Percentiles rank a stretch among this genome's conserved stretches.
These are phyloP conservation scores for Trichocomaceae sp. DNA, from an alignment of 2,329 filamentous ascomycete species.

Conservation along the genomic window DNA sequence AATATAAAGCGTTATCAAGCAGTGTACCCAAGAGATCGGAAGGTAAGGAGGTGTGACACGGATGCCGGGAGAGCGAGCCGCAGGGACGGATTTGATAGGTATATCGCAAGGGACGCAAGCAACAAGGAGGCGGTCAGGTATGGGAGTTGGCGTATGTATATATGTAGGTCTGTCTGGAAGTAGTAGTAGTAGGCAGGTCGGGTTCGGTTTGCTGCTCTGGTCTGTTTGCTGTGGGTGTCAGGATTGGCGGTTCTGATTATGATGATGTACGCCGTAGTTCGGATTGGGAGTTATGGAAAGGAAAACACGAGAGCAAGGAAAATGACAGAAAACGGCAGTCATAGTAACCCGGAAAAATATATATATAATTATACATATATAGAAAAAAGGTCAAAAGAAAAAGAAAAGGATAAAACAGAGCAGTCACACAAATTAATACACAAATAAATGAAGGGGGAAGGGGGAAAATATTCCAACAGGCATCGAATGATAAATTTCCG, in stretches of 20 bases:
- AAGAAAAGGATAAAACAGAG: conserved; percentile 1
- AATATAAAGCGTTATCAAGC: background rate
- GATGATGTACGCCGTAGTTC: background rate
- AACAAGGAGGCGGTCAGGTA: background rate
- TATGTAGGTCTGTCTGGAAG: background rate
- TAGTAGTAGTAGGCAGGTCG: background rate
- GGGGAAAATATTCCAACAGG: background rate
- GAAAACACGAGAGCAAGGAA: background rate
- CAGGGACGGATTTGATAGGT: conserved; percentile 6
- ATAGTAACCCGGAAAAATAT: background rate
- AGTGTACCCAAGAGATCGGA: background rate
- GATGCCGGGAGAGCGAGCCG: conserved; percentile 5
- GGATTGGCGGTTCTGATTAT: background rate
- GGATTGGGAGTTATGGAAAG: background rate
- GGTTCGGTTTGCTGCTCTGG: background rate
- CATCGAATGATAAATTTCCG: background rate
- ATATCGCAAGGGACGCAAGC: conserved; percentile 10
- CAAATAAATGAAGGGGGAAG: background rate
- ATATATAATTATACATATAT: background rate
- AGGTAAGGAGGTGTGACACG: conserved; percentile 12
- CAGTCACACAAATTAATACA: conserved; percentile 8
- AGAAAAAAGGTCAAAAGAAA: background rate
- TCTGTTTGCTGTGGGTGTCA: background rate
- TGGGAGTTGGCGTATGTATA: background rate
- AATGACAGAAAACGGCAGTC: background rate